Evolutionary conservation across 768 basidiomycete genomes (phyloP), one percentile per base, ranked within the genome.

Genomic region (Calocybe cyanea): DNA sequence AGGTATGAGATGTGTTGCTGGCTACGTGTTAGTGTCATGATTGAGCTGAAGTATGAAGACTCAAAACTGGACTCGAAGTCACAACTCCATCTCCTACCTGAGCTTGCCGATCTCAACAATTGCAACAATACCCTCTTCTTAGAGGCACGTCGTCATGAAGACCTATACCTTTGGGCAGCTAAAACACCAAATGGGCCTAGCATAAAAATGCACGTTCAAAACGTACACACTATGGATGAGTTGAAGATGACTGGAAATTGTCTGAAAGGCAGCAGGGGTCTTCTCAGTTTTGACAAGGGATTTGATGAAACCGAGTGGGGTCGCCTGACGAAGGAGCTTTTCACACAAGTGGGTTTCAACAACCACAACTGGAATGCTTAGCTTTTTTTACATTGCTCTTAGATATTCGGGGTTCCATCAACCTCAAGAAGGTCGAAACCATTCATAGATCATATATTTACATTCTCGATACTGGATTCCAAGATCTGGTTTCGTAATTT

Each of bases 401-500:
- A 99, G 96, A 92, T 93, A 53, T 99, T 99, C 61, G 87, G 90
- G 33, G 92, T 97, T 2, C 95, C 96, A 15, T 82, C 90, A 20
- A 79, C 81, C n/a, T 86, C 96, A 7, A 77, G 95, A 52, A 85
- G 81, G 59, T 80, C 92, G 14, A 99, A 99, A 64, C 96, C 96
- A 1, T 99, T 99, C 69, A 81, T 99, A 59, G 96, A 99, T 68
- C 96, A 98, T 60, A 83, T 99, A 62, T 77, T 98, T 52, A 93
- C 92, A 31, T 98, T 99, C 67, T 96, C 95, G 25, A 75, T 98
- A 44, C 77, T 95, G 23, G 96, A 99, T 72, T 77, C 79, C 59
- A 98, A 96, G 64, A 92, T 98, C 54, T 99, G 96, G 96, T 98
- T 98, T 75, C 83, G 96, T 54, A 98, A 98, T 67, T 99, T 87